These are phyloP conservation scores for Sungouiella blattae DNA, from an alignment of 805 yeast species.

Conservation along the genomic window DNA sequence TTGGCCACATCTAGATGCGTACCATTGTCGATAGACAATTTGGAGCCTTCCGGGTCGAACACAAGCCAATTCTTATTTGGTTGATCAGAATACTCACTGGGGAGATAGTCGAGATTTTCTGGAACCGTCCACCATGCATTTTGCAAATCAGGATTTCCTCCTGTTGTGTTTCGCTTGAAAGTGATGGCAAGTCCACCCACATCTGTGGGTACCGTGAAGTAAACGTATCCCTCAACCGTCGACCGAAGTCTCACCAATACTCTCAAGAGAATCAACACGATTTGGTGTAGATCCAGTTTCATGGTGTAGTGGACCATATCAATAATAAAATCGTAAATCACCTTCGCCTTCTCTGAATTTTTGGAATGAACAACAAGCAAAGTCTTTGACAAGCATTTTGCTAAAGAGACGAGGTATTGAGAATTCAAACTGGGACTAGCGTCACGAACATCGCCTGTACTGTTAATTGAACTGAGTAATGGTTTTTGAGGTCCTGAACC, in stretches of 20 bases:
- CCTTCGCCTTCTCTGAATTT: slow-evolving; percentile 25
- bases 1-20: slow-evolving; percentile 38
- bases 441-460: not conserved
- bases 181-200: slow-evolving; percentile 65
- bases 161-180: slow-evolving; percentile 46
- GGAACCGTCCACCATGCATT: slow-evolving; percentile 56
- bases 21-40: not conserved
- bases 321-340: slow-evolving; percentile 29
- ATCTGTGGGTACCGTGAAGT: slow-evolving; percentile 52
- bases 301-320: slow-evolving; percentile 35
- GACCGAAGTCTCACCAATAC: slow-evolving; percentile 54
- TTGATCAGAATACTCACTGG: slow-evolving; percentile 36
- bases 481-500: slow-evolving; percentile 11
- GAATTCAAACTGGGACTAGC: not conserved
- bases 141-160: slow-evolving; percentile 5
- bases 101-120: slow-evolving; percentile 49
- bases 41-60: not conserved
- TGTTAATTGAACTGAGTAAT: not conserved
- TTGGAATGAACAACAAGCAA: slow-evolving; percentile 22
- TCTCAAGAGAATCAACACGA: slow-evolving; percentile 48
- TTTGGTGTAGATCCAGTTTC: slow-evolving; percentile 26
- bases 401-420: slow-evolving; percentile 12
- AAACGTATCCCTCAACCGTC: slow-evolving; percentile 42
- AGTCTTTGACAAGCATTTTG: slow-evolving; percentile 23
- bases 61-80: slow-evolving; percentile 26